phyloP scores from a whole-genome alignment of 352 stramenopile species.

The Phytophthora pini region DNA sequence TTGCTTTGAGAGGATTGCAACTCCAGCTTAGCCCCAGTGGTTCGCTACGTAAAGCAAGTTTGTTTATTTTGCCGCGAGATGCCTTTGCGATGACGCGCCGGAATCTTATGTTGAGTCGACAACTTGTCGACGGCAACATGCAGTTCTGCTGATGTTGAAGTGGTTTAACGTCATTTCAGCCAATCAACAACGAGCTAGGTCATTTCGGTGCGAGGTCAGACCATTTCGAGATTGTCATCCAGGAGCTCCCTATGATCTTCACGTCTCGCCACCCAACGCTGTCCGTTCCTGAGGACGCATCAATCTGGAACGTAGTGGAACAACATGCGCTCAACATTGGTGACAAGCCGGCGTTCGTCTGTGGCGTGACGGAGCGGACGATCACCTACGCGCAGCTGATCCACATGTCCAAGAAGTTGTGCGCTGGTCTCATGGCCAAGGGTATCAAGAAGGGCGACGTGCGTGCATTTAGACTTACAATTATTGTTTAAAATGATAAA shows the following conservation, averaged over 20 bases:
- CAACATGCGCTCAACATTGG: slow-evolving; percentile 7
- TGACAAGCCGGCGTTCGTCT: slow-evolving; percentile 45
- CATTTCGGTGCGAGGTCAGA: not conserved
- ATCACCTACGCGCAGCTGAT: slow-evolving; percentile 42
- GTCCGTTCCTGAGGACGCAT: slow-evolving; percentile 30
- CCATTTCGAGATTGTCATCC: not conserved
- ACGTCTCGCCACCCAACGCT: slow-evolving; percentile 39
- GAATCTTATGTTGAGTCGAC: slow-evolving; percentile 5
- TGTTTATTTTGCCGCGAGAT: not conserved
- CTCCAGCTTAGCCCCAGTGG: not conserved
- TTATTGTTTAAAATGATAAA: not conserved
- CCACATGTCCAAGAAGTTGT: slow-evolving; percentile 27
- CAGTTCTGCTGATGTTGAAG: slow-evolving; percentile 7
- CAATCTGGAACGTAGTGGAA: slow-evolving; percentile 48
- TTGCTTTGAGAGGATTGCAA: not conserved
- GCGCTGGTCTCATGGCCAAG: slow-evolving; percentile 34
- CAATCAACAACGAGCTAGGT: slow-evolving; percentile 3
- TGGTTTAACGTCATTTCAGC: slow-evolving; percentile 9
- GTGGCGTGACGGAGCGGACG: slow-evolving; percentile 39
- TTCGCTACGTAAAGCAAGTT: not conserved
- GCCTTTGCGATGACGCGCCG: too few relatives aligned
- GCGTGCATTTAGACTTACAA: not conserved
- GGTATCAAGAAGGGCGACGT: slow-evolving; percentile 56
- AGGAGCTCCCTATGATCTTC: slow-evolving; percentile 36
- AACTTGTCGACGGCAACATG: not conserved